These are phyloP conservation scores for Acacia melanoxylon DNA, from an alignment of 306 rosid species.

Conservation along the genomic window DNA sequence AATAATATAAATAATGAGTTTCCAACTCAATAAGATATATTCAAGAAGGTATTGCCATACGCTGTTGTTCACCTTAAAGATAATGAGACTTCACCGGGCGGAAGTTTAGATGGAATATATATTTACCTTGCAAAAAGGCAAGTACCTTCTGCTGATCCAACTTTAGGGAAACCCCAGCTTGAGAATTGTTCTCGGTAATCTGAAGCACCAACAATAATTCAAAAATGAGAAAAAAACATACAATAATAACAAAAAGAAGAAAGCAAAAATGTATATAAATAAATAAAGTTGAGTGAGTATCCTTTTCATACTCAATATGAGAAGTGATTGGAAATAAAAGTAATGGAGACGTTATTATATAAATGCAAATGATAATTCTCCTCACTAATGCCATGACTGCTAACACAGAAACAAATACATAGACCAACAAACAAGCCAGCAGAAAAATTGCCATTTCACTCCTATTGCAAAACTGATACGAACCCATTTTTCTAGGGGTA, in stretches of 20 bases:
- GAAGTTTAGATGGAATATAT: slow-evolving; percentile 15
- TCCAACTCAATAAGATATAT: slow-evolving; percentile 27
- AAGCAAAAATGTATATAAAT: slow-evolving; percentile 4
- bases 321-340: slow-evolving; percentile 1
- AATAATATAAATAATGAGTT: slow-evolving; percentile 30
- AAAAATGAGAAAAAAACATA: slow-evolving; percentile 25
- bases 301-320: neutral
- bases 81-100: slow-evolving; percentile 24
- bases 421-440: neutral
- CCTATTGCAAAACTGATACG: slow-evolving; percentile 40
- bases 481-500: slow-evolving; percentile 86
- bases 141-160: slow-evolving; percentile 62
- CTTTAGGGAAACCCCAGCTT: slow-evolving; percentile 39
- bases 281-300: neutral
- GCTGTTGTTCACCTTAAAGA: slow-evolving; percentile 14
- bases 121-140: slow-evolving; percentile 66
- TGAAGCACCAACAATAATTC: slow-evolving; percentile 42
- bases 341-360: neutral
- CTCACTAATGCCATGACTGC: slow-evolving; percentile 2
- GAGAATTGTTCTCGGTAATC: slow-evolving; percentile 58
- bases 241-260: slow-evolving; percentile 9
- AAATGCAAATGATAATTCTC: slow-evolving; percentile 13
- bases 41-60: neutral
- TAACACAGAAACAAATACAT: neutral
- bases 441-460: slow-evolving; percentile 6